A percentile compares a stretch with the other conserved stretches of the same genome.
phyloP scores from a whole-genome alignment of 208 protist species.

The Leishmania braziliensis region DNA sequence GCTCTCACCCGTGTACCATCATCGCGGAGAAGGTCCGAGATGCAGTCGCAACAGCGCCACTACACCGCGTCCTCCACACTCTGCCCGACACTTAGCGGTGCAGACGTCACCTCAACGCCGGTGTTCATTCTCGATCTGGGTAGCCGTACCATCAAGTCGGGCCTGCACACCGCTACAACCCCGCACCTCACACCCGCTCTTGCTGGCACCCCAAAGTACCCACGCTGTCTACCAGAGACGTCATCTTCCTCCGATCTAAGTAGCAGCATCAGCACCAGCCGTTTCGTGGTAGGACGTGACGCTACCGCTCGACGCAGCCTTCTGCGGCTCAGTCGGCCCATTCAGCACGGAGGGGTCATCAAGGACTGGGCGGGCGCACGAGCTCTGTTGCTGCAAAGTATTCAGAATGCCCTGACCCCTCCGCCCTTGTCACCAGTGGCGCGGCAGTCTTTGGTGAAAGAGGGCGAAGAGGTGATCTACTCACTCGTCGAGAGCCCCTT shows the following conservation, averaged over 20 bases:
- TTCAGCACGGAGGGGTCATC: slow-evolving; percentile 63
- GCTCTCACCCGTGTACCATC: not conserved
- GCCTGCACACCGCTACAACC: slow-evolving; percentile 26
- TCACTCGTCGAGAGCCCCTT: slow-evolving; percentile 67
- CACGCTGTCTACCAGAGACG: slow-evolving; percentile 14
- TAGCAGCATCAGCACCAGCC: not conserved
- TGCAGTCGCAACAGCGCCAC: not conserved
- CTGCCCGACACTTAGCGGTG: not conserved
- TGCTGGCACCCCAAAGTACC: slow-evolving; percentile 45
- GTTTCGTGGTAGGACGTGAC: slow-evolving; percentile 9
- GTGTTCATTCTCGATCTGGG: slow-evolving; percentile 60
- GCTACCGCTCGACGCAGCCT: slow-evolving; percentile 51
- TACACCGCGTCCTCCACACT: not conserved
- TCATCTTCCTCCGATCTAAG: not conserved
- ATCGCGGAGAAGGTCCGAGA: not conserved
- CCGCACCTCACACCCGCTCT: slow-evolving; percentile 39
- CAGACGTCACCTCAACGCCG: not conserved
- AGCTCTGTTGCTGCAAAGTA: slow-evolving; percentile 30
- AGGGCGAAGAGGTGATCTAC: slow-evolving; percentile 20
- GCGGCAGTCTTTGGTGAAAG: not conserved
- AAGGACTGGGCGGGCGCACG: slow-evolving; percentile 45
- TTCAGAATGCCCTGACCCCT: slow-evolving; percentile 11
- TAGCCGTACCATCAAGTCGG: slow-evolving; percentile 48
- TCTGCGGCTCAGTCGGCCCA: slow-evolving; percentile 65
- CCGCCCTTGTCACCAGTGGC: not conserved